phyloP scores from a whole-genome alignment of 2,329 filamentous ascomycete species.

The Cordyceps farinosa region DNA sequence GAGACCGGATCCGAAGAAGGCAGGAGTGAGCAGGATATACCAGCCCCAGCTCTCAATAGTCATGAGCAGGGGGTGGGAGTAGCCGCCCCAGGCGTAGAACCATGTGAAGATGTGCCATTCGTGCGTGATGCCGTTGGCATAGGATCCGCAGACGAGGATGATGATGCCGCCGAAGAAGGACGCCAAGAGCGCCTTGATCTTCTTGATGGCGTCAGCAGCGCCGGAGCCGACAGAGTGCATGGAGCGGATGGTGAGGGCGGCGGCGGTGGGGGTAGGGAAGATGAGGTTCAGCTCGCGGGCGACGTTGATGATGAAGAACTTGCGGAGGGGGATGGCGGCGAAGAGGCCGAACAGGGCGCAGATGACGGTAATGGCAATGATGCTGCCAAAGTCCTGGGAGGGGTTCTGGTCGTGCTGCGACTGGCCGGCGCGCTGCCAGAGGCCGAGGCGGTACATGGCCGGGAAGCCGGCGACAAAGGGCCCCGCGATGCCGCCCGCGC shows the following conservation, averaged over 20 bases:
- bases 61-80: constrained; percentile 45
- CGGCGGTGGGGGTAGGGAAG: constrained; percentile 57
- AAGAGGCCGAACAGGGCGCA: constrained; percentile 63
- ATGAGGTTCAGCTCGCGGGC: constrained; percentile 56
- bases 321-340: constrained; percentile 59
- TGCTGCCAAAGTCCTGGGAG: constrained; percentile 51
- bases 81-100: constrained; percentile 53
- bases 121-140: constrained; percentile 56
- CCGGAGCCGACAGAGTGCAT: constrained; percentile 56
- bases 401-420: constrained; percentile 41
- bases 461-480: constrained; percentile 59
- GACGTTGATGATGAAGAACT: constrained; percentile 66
- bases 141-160: constrained; percentile 54
- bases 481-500: constrained; percentile 53
- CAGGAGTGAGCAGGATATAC: constrained; percentile 56
- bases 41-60: constrained; percentile 59
- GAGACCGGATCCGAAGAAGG: constrained; percentile 54
- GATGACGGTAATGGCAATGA: constrained; percentile 58
- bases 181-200: constrained; percentile 52
- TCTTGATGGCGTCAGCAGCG: constrained; percentile 48
- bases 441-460: constrained; percentile 54
- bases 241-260: constrained; percentile 58
- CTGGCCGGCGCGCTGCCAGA: constrained; percentile 24
- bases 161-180: constrained; percentile 48
- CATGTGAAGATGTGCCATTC: constrained; percentile 53